Conservation (phyloP, 2,329 filamentous ascomycete genomes). For the Aspergillus intermedius region DNA sequence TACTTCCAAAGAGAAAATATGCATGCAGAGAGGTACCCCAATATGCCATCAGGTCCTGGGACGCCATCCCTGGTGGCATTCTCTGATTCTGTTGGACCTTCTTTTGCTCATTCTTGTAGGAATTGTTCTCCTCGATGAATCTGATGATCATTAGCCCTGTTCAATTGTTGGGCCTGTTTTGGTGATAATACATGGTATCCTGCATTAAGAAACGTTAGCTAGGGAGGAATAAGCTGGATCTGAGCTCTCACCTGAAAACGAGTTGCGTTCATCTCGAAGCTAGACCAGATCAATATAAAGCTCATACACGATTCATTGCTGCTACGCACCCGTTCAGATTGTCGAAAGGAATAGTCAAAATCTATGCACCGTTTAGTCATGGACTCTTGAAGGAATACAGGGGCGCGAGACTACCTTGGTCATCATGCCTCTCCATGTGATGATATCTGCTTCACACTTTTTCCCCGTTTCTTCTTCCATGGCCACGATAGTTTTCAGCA, state of each 20-base stretch:
- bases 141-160: slow-evolving; percentile 40
- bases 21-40: slow-evolving; percentile 59
- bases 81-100: slow-evolving; percentile 49
- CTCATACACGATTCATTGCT: slow-evolving; percentile 34
- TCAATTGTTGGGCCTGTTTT: not conserved
- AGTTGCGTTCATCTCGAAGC: slow-evolving; percentile 95
- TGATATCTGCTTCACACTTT: slow-evolving; percentile 66
- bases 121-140: slow-evolving; percentile 88
- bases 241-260: slow-evolving; percentile 63
- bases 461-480: slow-evolving; percentile 63
- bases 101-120: slow-evolving; percentile 60
- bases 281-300: slow-evolving; percentile 30
- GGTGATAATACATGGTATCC: slow-evolving; percentile 46
- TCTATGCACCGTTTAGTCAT: slow-evolving; percentile 45
- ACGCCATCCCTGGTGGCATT: slow-evolving; percentile 48
- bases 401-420: slow-evolving; percentile 62
- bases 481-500: slow-evolving; percentile 68
- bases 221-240: not conserved
- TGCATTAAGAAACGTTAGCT: slow-evolving; percentile 18
- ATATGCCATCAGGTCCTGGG: slow-evolving; percentile 79
- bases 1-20: not conserved
- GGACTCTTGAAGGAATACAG: not conserved
- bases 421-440: slow-evolving; percentile 98
- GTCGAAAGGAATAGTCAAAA: slow-evolving; percentile 79
- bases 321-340: slow-evolving; percentile 58